These are phyloP conservation scores for Phaeotremella fagi DNA, from an alignment of 768 basidiomycete species.

Conservation along the genomic window DNA sequence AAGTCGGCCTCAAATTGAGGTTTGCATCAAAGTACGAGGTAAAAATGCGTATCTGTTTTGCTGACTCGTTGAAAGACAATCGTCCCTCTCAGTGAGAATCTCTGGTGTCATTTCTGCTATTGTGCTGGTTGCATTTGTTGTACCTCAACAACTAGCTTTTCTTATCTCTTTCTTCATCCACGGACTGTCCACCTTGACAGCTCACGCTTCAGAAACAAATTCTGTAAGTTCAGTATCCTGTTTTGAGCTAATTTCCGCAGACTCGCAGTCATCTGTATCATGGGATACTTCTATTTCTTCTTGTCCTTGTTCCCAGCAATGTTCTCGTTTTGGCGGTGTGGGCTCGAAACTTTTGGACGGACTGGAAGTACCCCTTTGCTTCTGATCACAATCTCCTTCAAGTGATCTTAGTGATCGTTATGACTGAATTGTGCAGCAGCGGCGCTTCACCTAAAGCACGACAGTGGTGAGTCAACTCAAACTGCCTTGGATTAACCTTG, in stretches of 20 bases:
- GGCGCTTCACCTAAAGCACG: not conserved
- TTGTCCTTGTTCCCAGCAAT: constrained; percentile 57
- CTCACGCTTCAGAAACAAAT: not conserved
- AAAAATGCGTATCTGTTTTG: not conserved
- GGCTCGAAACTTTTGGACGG: constrained; percentile 77
- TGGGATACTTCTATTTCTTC: constrained; percentile 55
- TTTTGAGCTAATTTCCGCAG: not conserved
- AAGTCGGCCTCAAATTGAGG: not conserved
- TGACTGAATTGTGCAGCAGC: constrained; percentile 2
- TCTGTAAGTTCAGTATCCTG: not conserved
- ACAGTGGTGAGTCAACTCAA: not conserved
- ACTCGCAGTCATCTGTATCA: not conserved
- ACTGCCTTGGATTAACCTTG: not conserved
- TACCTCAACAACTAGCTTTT: constrained; percentile 92
- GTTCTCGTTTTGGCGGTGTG: constrained; percentile 79
- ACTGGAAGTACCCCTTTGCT: constrained; percentile 70
- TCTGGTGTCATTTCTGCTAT: constrained; percentile 62
- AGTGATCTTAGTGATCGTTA: constrained; percentile 12
- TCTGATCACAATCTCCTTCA: constrained; percentile 59
- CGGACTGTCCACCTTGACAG: constrained; percentile 57
- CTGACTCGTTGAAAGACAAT: constrained; percentile 1
- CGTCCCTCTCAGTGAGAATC: constrained; percentile 48
- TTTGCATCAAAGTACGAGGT: constrained; percentile 1
- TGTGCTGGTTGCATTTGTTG: constrained; percentile 62
- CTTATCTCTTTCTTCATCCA: constrained; percentile 79